phyloP scores from a whole-genome alignment of 495 filamentous ascomycete species.

The Hypomontagnella monticulosa region DNA sequence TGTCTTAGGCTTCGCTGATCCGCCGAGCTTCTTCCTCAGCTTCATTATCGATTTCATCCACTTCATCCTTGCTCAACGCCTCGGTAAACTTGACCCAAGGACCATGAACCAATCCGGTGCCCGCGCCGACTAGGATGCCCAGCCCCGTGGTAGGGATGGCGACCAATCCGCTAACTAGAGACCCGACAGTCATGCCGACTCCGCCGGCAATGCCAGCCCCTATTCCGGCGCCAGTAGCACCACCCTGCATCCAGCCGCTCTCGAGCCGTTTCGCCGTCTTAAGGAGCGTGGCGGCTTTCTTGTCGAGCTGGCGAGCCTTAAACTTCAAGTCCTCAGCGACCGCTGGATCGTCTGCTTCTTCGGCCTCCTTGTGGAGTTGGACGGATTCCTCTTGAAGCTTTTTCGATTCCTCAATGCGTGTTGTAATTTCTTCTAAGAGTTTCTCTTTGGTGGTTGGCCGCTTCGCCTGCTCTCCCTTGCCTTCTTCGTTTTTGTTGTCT shows the following conservation, averaged over 20 bases:
- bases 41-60: slow-evolving; percentile 42
- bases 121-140: slow-evolving; percentile 47
- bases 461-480: slow-evolving; percentile 22
- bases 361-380: slow-evolving; percentile 41
- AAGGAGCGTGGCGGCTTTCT: slow-evolving; percentile 40
- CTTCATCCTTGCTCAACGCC: slow-evolving; percentile 42
- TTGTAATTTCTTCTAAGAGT: slow-evolving; percentile 42
- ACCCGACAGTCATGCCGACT: slow-evolving; percentile 46
- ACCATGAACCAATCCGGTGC: slow-evolving; percentile 49
- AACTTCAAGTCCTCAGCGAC: slow-evolving; percentile 39
- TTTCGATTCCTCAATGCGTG: slow-evolving; percentile 45
- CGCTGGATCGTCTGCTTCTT: slow-evolving; percentile 35
- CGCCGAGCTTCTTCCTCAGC: slow-evolving; percentile 41
- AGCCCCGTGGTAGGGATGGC: slow-evolving; percentile 47
- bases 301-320: slow-evolving; percentile 44
- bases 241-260: slow-evolving; percentile 51
- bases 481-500: slow-evolving; percentile 2
- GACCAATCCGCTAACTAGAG: slow-evolving; percentile 46
- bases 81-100: slow-evolving; percentile 50
- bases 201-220: slow-evolving; percentile 48
- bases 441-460: slow-evolving; percentile 40
- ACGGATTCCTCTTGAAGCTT: slow-evolving; percentile 41
- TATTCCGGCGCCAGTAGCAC: slow-evolving; percentile 49
- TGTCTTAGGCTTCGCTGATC: no score
- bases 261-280: slow-evolving; percentile 49